Evolutionary conservation across 1,139 yeast species (phyloP).

Genomic region (Kodamaea arcana): DNA sequence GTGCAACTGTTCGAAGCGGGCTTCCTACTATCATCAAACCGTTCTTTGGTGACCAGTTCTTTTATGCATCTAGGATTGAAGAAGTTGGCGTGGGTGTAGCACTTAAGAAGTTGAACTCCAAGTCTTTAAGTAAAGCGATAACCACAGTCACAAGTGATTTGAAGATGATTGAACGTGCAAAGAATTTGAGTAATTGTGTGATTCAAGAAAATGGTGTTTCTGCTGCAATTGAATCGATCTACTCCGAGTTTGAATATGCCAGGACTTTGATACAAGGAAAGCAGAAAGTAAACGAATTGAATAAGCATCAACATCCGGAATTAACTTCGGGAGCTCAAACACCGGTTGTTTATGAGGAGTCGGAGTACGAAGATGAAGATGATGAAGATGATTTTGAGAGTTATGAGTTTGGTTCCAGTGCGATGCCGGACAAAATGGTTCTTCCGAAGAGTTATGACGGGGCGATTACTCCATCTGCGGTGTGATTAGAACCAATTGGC

Average conservation of each 20-base stretch:
- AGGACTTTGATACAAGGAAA: slow-evolving; percentile 39
- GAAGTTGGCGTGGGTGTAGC: slow-evolving; percentile 86
- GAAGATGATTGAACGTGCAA: slow-evolving; percentile 65
- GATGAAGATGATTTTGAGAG: slow-evolving; percentile 11
- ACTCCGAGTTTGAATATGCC: slow-evolving; percentile 78
- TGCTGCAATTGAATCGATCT: slow-evolving; percentile 71
- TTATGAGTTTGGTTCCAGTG: slow-evolving; percentile 5
- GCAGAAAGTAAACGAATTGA: slow-evolving; percentile 22
- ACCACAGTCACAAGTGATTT: slow-evolving; percentile 62
- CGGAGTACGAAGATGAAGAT: slow-evolving; percentile 13
- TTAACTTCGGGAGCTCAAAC: slow-evolving; percentile 23
- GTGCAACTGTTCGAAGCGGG: slow-evolving; percentile 84
- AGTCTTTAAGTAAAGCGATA: slow-evolving; percentile 62
- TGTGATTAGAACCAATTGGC: no score
- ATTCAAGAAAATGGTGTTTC: slow-evolving; percentile 73
- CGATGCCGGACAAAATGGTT: no score
- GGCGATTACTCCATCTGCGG: no score
- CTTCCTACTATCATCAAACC: slow-evolving; percentile 89
- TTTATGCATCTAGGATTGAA: slow-evolving; percentile 81
- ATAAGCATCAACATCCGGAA: slow-evolving; percentile 19
- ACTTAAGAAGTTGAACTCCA: slow-evolving; percentile 62
- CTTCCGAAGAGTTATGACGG: no score
- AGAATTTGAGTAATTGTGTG: slow-evolving; percentile 56
- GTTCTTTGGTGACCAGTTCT: slow-evolving; percentile 94
- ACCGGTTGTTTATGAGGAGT: slow-evolving; percentile 22